phyloP scores from a whole-genome alignment of 306 rosid genomes.

The Trichosanthes cucumerina region DNA sequence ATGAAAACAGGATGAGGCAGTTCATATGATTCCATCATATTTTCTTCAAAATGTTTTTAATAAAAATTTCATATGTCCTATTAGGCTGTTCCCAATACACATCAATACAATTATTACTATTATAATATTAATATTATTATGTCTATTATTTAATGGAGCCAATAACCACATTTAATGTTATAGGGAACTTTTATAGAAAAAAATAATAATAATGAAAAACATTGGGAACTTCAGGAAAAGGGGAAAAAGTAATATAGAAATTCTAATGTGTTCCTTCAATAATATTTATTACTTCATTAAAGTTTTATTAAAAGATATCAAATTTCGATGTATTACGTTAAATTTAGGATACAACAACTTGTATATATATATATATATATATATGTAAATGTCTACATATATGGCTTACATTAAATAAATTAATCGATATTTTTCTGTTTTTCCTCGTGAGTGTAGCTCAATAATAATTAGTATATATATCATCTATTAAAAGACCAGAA shows the following conservation, averaged over 20 bases:
- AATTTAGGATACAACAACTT: background rate
- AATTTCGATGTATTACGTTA: background rate
- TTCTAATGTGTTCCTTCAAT: background rate
- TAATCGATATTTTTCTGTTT: too few relatives aligned
- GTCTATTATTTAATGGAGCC: background rate
- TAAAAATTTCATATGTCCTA: background rate
- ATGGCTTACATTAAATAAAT: too few relatives aligned
- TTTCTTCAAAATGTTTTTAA: background rate
- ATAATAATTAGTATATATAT: too few relatives aligned
- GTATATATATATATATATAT: too few relatives aligned
- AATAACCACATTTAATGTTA: background rate
- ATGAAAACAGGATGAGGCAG: background rate
- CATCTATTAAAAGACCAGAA: too few relatives aligned
- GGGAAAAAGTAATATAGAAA: background rate
- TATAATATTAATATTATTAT: background rate
- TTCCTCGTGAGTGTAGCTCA: too few relatives aligned
- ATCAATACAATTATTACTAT: background rate
- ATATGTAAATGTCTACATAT: too few relatives aligned
- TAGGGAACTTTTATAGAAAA: background rate
- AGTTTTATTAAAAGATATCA: background rate
- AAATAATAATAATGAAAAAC: background rate
- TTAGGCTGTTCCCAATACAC: background rate
- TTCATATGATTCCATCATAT: background rate
- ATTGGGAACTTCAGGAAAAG: background rate
- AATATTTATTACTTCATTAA: background rate